These are phyloP conservation scores for Mycena galopus DNA, from an alignment of 768 basidiomycete species.

Conservation along the genomic window DNA sequence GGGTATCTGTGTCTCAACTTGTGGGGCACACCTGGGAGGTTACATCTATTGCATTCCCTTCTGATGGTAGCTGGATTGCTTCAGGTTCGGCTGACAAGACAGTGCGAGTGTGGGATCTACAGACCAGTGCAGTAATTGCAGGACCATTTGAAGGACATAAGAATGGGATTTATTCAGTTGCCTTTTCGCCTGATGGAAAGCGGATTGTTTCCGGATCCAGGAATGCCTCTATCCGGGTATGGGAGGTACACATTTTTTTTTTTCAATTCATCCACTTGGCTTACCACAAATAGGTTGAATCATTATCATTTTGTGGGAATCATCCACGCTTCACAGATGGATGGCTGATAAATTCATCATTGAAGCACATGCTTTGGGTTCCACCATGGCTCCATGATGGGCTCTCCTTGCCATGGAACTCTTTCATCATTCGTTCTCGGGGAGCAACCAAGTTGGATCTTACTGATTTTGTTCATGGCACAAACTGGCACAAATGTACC, in stretches of 20 bases:
- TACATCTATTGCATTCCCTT: neutral
- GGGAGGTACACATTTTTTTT: neutral
- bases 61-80: neutral
- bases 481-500: neutral
- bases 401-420: neutral
- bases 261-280: neutral
- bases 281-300: too few species aligned
- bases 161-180: neutral
- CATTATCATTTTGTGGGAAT: too few species aligned
- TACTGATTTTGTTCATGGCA: neutral
- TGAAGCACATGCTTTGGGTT: neutral
- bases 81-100: neutral
- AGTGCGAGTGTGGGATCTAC: neutral
- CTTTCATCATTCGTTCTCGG: neutral
- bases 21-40: neutral
- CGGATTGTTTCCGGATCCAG: too few species aligned
- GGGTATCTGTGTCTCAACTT: neutral
- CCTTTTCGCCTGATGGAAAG: neutral
- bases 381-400: neutral
- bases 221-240: neutral
- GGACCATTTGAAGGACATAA: neutral
- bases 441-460: neutral
- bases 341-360: neutral
- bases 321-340: neutral
- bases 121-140: neutral